Conservation (phyloP, 1,284 basidiomycete genomes). For the Cryptococcus sp. region DNA sequence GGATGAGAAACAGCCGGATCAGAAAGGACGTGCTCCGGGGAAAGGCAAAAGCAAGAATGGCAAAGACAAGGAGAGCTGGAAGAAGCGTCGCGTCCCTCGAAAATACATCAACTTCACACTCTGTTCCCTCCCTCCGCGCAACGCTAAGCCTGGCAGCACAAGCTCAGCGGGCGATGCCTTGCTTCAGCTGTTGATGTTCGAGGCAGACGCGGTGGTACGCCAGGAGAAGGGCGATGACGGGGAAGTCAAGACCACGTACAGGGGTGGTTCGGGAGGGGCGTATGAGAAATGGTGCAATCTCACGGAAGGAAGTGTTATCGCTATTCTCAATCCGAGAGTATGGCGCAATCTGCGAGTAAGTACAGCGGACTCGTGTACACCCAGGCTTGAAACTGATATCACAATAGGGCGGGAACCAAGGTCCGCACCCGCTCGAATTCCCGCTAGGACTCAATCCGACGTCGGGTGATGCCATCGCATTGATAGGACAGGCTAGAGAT, state of each 20-base stretch:
- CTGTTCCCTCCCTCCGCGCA: constrained; percentile 60
- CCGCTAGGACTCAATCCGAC: constrained; percentile 85
- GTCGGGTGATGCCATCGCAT: constrained; percentile 72
- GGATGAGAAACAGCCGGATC: constrained; percentile 3
- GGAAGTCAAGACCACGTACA: constrained; percentile 63
- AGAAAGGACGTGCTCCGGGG: constrained; percentile 3
- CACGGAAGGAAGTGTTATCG: constrained; percentile 83
- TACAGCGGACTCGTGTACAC: constrained; percentile 3
- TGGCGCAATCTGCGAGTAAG: constrained; percentile 79
- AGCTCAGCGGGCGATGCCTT: constrained; percentile 71
- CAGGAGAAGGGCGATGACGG: constrained; percentile 56
- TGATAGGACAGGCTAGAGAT: constrained; percentile 83
- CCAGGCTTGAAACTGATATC: background rate
- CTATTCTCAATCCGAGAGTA: constrained; percentile 83
- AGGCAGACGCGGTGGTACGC: constrained; percentile 67
- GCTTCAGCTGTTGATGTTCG: constrained; percentile 81
- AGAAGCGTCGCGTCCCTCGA: constrained; percentile 30
- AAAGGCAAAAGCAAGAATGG: constrained; percentile 6
- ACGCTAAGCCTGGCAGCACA: constrained; percentile 63
- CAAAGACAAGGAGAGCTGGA: constrained; percentile 17
- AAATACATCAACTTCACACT: constrained; percentile 88
- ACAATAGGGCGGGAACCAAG: constrained; percentile 23
- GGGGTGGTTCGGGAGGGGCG: constrained; percentile 86
- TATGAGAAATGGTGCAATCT: constrained; percentile 81
- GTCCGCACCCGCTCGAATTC: constrained; percentile 75